phyloP scores from a whole-genome alignment of 2,329 filamentous ascomycete species.

The Neobulgaria alba region DNA sequence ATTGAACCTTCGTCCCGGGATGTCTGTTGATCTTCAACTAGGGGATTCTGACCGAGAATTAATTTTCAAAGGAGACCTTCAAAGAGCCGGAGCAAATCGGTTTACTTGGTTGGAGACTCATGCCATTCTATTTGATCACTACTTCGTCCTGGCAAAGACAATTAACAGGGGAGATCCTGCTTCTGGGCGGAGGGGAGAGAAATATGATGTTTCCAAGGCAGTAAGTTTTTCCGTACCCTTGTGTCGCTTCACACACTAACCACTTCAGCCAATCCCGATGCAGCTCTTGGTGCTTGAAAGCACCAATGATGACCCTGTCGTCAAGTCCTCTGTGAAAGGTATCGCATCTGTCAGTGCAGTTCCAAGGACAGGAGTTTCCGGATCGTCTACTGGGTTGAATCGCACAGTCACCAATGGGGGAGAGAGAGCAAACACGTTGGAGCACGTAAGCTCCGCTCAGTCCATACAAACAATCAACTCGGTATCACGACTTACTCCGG shows the following conservation, averaged over 20 bases:
- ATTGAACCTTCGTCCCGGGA: slow-evolving; percentile 76
- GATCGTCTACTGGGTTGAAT: slow-evolving; percentile 46
- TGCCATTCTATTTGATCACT: slow-evolving; percentile 91
- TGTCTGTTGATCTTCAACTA: slow-evolving; percentile 80
- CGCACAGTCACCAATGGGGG: slow-evolving; percentile 27
- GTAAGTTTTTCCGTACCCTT: slow-evolving; percentile 36
- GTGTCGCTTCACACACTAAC: slow-evolving; percentile 12
- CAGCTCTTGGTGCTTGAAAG: slow-evolving; percentile 88
- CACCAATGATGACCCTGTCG: slow-evolving; percentile 81
- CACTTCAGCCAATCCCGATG: slow-evolving; percentile 89
- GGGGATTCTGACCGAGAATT: slow-evolving; percentile 90
- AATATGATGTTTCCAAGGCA: slow-evolving; percentile 88
- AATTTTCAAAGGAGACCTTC: slow-evolving; percentile 80
- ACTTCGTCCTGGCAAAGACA: slow-evolving; percentile 82
- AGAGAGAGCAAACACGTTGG: slow-evolving; percentile 48
- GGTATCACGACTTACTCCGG: slow-evolving; percentile 38
- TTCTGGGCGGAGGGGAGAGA: slow-evolving; percentile 64
- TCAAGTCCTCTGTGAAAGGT: slow-evolving; percentile 57
- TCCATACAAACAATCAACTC: slow-evolving; percentile 48
- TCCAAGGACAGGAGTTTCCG: slow-evolving; percentile 50
- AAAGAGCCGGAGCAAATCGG: slow-evolving; percentile 77
- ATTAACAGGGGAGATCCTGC: slow-evolving; percentile 59
- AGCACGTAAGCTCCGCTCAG: slow-evolving; percentile 59
- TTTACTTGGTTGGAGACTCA: slow-evolving; percentile 94
- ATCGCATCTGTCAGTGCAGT: slow-evolving; percentile 53